A percentile compares a stretch with the other conserved stretches of the same genome.
Evolutionary conservation across 495 filamentous ascomycete species (phyloP).

Genomic region (Aspergillus homomorphus): DNA sequence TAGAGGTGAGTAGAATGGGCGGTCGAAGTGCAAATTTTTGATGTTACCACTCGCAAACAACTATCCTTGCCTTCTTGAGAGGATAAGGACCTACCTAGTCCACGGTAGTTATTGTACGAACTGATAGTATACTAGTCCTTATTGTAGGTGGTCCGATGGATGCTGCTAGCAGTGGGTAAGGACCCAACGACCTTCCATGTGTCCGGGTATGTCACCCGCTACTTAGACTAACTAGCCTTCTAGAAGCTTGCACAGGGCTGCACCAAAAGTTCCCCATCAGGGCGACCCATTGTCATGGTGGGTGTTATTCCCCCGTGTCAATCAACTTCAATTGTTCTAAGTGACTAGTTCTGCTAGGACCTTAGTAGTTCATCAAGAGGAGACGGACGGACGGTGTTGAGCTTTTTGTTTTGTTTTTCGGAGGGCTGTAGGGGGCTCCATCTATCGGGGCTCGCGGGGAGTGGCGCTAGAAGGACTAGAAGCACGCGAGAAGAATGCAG

Average conservation of each 20-base stretch:
- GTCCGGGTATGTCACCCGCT: slow-evolving; percentile 3
- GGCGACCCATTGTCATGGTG: background rate
- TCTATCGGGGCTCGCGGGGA: slow-evolving; percentile 15
- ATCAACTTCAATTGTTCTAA: background rate
- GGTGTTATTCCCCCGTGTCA: background rate
- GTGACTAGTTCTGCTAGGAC: background rate
- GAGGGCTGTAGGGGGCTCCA: background rate
- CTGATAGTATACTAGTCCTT: background rate
- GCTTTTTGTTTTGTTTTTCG: background rate
- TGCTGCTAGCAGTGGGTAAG: background rate
- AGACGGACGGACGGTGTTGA: background rate
- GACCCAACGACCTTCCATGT: background rate
- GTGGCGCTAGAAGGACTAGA: slow-evolving; percentile 38
- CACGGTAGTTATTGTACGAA: too few relatives aligned
- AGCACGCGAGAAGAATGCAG: slow-evolving; percentile 35
- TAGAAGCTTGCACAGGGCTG: slow-evolving; percentile 1
- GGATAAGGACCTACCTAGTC: background rate
- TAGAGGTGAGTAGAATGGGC: background rate
- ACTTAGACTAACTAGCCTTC: too few relatives aligned
- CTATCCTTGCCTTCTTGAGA: background rate
- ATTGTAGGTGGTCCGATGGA: too few relatives aligned
- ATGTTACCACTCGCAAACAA: too few relatives aligned
- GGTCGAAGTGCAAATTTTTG: background rate
- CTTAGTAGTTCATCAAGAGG: background rate
- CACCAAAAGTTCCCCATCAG: background rate